These are phyloP conservation scores for Tetradesmus lagerheimii DNA, from an alignment of 139 green algal genomes.

Conservation along the genomic window DNA sequence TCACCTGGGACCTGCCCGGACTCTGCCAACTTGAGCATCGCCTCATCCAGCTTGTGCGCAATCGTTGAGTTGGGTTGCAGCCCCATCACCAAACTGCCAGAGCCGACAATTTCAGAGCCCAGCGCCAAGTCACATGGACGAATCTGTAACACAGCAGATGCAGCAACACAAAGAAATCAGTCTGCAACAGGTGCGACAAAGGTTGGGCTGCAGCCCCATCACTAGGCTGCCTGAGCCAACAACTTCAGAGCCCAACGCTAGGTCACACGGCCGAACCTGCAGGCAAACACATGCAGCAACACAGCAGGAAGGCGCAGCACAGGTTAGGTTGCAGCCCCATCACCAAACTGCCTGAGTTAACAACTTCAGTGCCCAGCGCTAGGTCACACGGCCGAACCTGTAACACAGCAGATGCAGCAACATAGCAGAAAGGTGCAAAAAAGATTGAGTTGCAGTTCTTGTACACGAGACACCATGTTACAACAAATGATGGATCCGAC, in stretches of 20 bases:
- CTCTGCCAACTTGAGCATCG: constrained; percentile 8
- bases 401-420: background rate
- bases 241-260: background rate
- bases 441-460: too few relatives aligned
- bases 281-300: background rate
- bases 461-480: too few relatives aligned
- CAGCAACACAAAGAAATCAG: too few relatives aligned
- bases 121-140: constrained; percentile 26
- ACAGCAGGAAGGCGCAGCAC: too few relatives aligned
- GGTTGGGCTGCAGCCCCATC: background rate
- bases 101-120: background rate
- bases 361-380: background rate
- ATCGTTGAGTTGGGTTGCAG: constrained; percentile 10
- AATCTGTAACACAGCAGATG: background rate
- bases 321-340: background rate
- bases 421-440: background rate
- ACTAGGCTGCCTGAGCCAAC: background rate
- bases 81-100: background rate
- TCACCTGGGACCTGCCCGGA: constrained; percentile 7
- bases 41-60: background rate
- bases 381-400: background rate
- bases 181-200: too few relatives aligned
- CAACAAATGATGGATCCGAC: too few relatives aligned
- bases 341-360: background rate
- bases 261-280: background rate